A percentile compares a stretch with the other conserved stretches of the same genome.
Conservation (phyloP, 1,284 basidiomycete species). For the Phylloporus sp. region DNA sequence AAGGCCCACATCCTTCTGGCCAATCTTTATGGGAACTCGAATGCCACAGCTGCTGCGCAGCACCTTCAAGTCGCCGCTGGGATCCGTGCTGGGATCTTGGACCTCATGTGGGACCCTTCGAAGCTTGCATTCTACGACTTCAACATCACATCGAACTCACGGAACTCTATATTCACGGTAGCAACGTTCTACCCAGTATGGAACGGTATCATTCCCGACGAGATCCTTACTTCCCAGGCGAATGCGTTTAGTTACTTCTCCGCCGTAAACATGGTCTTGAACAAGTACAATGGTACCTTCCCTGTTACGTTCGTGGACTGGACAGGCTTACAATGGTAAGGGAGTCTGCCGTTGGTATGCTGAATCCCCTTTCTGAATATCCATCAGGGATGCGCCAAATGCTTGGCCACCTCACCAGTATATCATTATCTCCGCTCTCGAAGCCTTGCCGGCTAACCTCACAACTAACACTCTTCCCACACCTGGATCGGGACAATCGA, state of each 20-base stretch:
- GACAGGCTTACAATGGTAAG: slow-evolving; percentile 86
- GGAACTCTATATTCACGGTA: slow-evolving; percentile 66
- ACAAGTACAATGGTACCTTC: slow-evolving; percentile 66
- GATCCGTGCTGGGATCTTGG: slow-evolving; percentile 74
- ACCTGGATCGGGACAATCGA: slow-evolving; percentile 52
- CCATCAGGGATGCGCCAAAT: slow-evolving; percentile 70
- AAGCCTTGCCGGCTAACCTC: slow-evolving; percentile 70
- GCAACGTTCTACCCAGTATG: slow-evolving; percentile 88
- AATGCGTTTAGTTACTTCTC: slow-evolving; percentile 79
- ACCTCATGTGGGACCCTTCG: slow-evolving; percentile 83
- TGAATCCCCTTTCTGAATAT: background rate
- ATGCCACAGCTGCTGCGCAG: slow-evolving; percentile 48
- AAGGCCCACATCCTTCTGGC: slow-evolving; percentile 68
- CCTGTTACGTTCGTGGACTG: slow-evolving; percentile 54
- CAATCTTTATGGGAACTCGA: slow-evolving; percentile 58
- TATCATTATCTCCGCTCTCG: slow-evolving; percentile 80
- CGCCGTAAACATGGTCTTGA: slow-evolving; percentile 75
- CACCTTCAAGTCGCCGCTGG: slow-evolving; percentile 64
- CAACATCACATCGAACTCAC: slow-evolving; percentile 68
- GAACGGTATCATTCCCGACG: slow-evolving; percentile 82
- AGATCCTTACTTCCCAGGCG: slow-evolving; percentile 57
- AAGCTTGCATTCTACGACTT: slow-evolving; percentile 92
- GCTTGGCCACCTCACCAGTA: slow-evolving; percentile 89
- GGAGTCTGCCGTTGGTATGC: no score
- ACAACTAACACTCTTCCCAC: slow-evolving; percentile 55